These are phyloP conservation scores for Zizania latifolia DNA, from an alignment of 176 grass and related monocot species.

Conservation along the genomic window DNA sequence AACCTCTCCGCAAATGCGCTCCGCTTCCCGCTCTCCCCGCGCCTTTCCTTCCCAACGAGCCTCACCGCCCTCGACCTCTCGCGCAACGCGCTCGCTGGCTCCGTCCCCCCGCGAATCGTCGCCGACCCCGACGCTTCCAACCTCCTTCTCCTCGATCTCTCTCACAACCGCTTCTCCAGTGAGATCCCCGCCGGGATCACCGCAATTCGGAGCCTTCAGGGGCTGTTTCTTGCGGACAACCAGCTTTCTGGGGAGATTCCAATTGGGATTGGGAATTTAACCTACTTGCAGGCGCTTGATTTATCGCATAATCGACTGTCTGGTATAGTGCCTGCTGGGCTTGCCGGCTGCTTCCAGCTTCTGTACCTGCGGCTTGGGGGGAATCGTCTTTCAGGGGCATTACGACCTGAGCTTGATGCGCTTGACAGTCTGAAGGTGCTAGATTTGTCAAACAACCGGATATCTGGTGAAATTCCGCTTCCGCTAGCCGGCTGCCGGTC, in stretches of 20 bases:
- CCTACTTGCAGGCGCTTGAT: conserved; percentile 87
- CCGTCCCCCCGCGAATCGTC: conserved; percentile 54
- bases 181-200: conserved; percentile 57
- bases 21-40: conserved; percentile 68
- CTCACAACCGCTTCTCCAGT: conserved; percentile 70
- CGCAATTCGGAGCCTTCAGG: conserved; percentile 73
- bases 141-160: conserved; percentile 61
- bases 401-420: conserved; percentile 87
- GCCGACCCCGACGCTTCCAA: conserved; percentile 48
- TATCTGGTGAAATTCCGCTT: conserved; percentile 62
- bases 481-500: conserved; percentile 68
- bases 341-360: conserved; percentile 96
- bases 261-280: conserved; percentile 76
- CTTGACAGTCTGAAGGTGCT: conserved; percentile 71
- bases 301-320: conserved; percentile 74
- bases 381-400: conserved; percentile 66
- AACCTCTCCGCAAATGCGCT: conserved; percentile 77
- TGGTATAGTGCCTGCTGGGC: conserved; percentile 59
- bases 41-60: conserved; percentile 67
- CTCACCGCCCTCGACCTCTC: conserved; percentile 68
- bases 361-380: conserved; percentile 62
- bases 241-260: conserved; percentile 72
- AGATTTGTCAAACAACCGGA: conserved; percentile 62
- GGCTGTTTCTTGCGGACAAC: conserved; percentile 69
- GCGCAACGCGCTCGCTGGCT: conserved; percentile 56